These are phyloP conservation scores for Populus hybrid DNA, from an alignment of 441 rosid species.

Conservation along the genomic window DNA sequence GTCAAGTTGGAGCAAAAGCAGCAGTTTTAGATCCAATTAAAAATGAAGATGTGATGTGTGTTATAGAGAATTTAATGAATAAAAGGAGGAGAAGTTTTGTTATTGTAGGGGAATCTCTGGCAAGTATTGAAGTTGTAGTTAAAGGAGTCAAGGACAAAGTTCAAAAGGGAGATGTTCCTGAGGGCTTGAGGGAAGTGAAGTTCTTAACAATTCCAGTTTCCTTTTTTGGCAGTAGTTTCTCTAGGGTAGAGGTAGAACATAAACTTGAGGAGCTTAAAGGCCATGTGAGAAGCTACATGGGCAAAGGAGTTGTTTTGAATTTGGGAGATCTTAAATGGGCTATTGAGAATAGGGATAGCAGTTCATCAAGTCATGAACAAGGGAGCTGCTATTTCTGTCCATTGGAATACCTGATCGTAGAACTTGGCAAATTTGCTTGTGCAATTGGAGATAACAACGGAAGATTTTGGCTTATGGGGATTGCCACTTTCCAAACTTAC, in stretches of 20 bases:
- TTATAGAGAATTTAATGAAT: slow-evolving; percentile 39
- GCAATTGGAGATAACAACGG: slow-evolving; percentile 36
- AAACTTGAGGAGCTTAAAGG: slow-evolving; percentile 47
- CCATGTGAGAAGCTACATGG: slow-evolving; percentile 32
- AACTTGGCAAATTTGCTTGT: slow-evolving; percentile 45
- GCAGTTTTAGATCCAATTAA: slow-evolving; percentile 29
- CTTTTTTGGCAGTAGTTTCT: slow-evolving; percentile 32
- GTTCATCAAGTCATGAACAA: slow-evolving; percentile 26
- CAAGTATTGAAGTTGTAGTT: slow-evolving; percentile 38
- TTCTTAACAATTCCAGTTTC: slow-evolving; percentile 41
- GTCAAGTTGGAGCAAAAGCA: slow-evolving; percentile 15
- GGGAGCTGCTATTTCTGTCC: slow-evolving; percentile 36
- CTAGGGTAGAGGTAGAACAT: slow-evolving; percentile 49
- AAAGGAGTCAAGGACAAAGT: slow-evolving; percentile 48
- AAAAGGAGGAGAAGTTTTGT: slow-evolving; percentile 41
- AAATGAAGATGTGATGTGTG: slow-evolving; percentile 39
- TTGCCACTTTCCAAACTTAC: slow-evolving; percentile 49
- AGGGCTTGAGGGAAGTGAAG: slow-evolving; percentile 49
- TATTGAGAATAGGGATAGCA: slow-evolving; percentile 41
- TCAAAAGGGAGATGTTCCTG: slow-evolving; percentile 53
- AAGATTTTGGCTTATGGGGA: slow-evolving; percentile 53
- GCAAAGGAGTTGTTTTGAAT: slow-evolving; percentile 54
- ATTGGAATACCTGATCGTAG: slow-evolving; percentile 51
- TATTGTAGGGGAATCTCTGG: slow-evolving; percentile 49
- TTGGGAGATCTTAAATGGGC: slow-evolving; percentile 64